phyloP scores from a whole-genome alignment of 305 asterid species.

The Solanum hybrid region DNA sequence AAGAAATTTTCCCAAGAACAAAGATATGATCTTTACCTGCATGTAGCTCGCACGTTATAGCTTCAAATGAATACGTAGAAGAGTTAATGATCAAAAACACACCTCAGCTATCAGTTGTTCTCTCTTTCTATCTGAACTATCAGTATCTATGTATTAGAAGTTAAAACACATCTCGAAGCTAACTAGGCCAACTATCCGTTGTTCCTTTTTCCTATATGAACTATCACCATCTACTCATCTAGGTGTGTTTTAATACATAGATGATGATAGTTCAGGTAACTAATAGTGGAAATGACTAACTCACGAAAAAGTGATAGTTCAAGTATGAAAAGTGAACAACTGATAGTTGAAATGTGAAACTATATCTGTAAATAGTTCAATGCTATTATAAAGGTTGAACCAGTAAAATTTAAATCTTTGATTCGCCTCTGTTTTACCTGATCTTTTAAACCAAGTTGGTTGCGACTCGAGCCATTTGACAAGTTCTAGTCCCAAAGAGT shows the following conservation, averaged over 20 bases:
- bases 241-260: background rate
- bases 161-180: background rate
- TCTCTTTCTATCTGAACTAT: background rate
- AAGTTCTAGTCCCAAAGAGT: constrained; percentile 28
- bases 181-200: background rate
- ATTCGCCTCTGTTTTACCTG: constrained; percentile 10
- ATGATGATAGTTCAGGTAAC: background rate
- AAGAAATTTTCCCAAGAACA: constrained; percentile 53
- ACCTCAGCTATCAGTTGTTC: background rate
- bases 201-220: background rate
- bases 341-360: no score
- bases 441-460: constrained; percentile 33
- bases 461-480: constrained; percentile 49
- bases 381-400: background rate
- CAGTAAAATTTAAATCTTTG: background rate
- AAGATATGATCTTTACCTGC: constrained; percentile 47
- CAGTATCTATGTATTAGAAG: background rate
- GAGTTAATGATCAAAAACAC: background rate
- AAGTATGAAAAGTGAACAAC: background rate
- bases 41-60: background rate
- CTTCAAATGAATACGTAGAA: background rate
- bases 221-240: background rate
- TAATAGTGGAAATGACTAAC: background rate
- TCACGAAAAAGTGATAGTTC: background rate
- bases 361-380: background rate